Percentiles rank a stretch among this genome's conserved stretches.
These are phyloP conservation scores for Lodderomyces jiufengensis DNA, from an alignment of 1,139 yeast genomes.

Conservation along the genomic window DNA sequence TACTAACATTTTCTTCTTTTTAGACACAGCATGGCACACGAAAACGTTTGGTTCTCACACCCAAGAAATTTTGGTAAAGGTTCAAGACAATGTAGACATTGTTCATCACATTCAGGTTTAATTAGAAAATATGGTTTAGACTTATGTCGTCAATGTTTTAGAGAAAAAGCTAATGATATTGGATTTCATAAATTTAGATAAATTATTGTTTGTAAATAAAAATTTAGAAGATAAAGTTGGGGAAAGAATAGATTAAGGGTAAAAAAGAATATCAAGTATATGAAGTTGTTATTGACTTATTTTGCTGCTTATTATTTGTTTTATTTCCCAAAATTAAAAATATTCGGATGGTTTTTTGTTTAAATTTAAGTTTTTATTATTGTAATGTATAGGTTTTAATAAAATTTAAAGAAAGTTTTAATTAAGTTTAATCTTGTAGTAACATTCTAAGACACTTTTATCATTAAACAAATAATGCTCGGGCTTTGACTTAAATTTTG, in stretches of 20 bases:
- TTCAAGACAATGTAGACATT: constrained; percentile 99
- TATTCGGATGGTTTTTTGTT: too few species aligned
- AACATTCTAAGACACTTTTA: neutral
- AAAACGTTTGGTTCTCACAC: constrained; percentile 99
- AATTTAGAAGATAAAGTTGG: too few species aligned
- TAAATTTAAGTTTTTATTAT: too few species aligned
- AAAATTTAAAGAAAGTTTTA: too few species aligned
- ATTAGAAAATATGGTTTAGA: constrained; percentile 99
- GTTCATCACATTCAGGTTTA: constrained; percentile 98
- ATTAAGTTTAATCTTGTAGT: too few species aligned
- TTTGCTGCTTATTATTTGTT: too few species aligned
- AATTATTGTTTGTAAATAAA: constrained; percentile 1
- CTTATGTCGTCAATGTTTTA: constrained; percentile 99
- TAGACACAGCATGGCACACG: constrained; percentile 90
- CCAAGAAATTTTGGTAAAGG: constrained; percentile 99
- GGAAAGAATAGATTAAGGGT: too few species aligned
- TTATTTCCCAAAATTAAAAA: too few species aligned
- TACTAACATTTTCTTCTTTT: constrained; percentile 26
- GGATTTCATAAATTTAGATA: constrained; percentile 99
- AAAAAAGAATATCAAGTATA: neutral
- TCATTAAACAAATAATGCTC: too few species aligned
- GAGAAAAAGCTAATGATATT: constrained; percentile 98
- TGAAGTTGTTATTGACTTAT: too few species aligned
- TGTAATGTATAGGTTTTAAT: too few species aligned
- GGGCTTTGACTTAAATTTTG: too few species aligned